Evolutionary conservation across 1,284 basidiomycete species (phyloP).

Genomic region (Cerrena zonata): DNA sequence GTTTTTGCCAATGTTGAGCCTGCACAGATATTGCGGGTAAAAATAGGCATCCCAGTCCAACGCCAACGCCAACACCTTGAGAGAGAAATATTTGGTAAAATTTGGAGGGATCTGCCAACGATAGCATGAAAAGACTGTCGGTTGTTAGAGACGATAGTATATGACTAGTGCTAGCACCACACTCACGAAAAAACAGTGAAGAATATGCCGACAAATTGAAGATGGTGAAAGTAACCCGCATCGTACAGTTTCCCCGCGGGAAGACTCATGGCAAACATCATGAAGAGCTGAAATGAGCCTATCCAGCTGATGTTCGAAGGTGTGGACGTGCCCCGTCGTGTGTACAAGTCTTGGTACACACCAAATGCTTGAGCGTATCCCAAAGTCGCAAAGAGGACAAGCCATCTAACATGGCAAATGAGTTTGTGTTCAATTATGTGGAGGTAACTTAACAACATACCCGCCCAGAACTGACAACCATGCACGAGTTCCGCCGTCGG

Average conservation of each 20-base stretch:
- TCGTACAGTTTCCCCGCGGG: conserved; percentile 21
- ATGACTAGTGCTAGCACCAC: neutral
- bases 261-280: conserved; percentile 16
- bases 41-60: conserved; percentile 37
- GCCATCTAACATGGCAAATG: neutral
- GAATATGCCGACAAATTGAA: conserved; percentile 13
- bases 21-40: conserved; percentile 13
- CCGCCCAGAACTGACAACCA: conserved; percentile 1
- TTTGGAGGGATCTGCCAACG: conserved; percentile 13
- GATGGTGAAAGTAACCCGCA: conserved; percentile 17
- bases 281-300: conserved; percentile 20
- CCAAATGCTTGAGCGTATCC: conserved; percentile 13
- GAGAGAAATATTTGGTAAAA: conserved; percentile 25
- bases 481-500: conserved; percentile 1
- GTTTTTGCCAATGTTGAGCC: neutral
- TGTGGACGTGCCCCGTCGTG: conserved; percentile 14
- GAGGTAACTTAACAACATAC: neutral
- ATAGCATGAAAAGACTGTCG: conserved; percentile 21
- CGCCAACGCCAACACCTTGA: conserved; percentile 36
- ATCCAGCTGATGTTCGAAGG: conserved; percentile 25
- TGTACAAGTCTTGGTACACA: conserved; percentile 21
- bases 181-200: conserved; percentile 20
- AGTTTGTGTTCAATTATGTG: neutral
- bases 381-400: conserved; percentile 3
- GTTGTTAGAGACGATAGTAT: neutral